A percentile compares a stretch with the other conserved stretches of the same genome.
Conservation (phyloP, 495 filamentous ascomycete genomes). For the Penicillium tannophilum region DNA sequence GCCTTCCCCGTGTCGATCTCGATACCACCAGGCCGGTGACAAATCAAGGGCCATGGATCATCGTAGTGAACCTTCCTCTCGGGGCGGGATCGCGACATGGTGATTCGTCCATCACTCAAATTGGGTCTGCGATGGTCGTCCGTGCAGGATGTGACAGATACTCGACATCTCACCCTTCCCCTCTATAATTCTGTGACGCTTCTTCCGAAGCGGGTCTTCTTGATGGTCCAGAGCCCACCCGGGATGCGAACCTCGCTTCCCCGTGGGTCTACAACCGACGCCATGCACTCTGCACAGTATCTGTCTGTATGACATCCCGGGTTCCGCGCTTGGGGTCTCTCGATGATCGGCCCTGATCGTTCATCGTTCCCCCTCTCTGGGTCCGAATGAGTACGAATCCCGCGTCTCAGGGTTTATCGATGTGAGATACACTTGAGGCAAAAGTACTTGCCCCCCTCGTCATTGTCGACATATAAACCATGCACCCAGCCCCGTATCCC, state of each 20-base stretch:
- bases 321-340: slow-evolving; percentile 27
- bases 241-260: slow-evolving; percentile 28
- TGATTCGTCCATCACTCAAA: slow-evolving; percentile 39
- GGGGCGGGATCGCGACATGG: slow-evolving; percentile 24
- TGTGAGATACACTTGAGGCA: slow-evolving; percentile 17
- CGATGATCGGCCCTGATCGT: slow-evolving; percentile 31
- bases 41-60: slow-evolving; percentile 41
- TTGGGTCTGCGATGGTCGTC: slow-evolving; percentile 24
- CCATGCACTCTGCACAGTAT: slow-evolving; percentile 29
- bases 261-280: slow-evolving; percentile 26
- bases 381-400: slow-evolving; percentile 13
- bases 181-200: slow-evolving; percentile 11
- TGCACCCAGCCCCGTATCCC: slow-evolving; percentile 25
- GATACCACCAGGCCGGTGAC: slow-evolving; percentile 38
- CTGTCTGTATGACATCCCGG: slow-evolving; percentile 40
- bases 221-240: slow-evolving; percentile 16
- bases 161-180: slow-evolving; percentile 6
- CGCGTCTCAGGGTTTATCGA: slow-evolving; percentile 1
- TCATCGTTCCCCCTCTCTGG: slow-evolving; percentile 27
- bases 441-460: slow-evolving; percentile 21
- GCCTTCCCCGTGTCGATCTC: slow-evolving; percentile 41
- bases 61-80: slow-evolving; percentile 18
- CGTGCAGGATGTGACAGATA: slow-evolving; percentile 46
- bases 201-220: slow-evolving; percentile 15
- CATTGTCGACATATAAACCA: slow-evolving; percentile 33